Base-by-base conservation (phyloP, 768 basidiomycete species). In the Xerocomellus amylosporus region DNA sequence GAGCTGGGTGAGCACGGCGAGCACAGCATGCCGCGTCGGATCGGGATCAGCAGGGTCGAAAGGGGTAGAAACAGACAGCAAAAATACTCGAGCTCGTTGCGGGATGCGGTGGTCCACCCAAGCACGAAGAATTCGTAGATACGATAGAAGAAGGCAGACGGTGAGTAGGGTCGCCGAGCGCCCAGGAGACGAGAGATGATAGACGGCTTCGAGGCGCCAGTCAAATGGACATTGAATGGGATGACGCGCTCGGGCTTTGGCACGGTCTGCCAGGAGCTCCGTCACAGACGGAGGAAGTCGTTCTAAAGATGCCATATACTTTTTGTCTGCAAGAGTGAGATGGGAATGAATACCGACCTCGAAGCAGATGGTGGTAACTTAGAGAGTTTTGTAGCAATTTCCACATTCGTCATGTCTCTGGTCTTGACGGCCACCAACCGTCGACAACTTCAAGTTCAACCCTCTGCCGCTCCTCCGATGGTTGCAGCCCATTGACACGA, bases 51-150 rank as follows among this genome's bases (percentile, higher is more conserved):
- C 46, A 17, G 55, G 53, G 17, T 56, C 41, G 2, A 41, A 37
- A 0, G 55, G 46, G 37, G 46, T 36, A 9, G 46, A 49, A 14
- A 56, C 31, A 14, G 45, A 4, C 52, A 55, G 12, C 55, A 56
- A 5, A 56, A 54, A 15, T 56, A 56, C 9, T 56, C 55, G 41
- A 56, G 51, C n/a, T 56, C 55, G 41, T 56, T 55, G 52, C 55
- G 52, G 41, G 49, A 42, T 4, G 52, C 46, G 40, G 52, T 54
- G 12, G 55, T 56, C 55, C 55, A 54, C 0, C 46, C 55, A 36
- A 56, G 41, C 4, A 44, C 31, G 46, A 55, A 54, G 53, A 55
- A 54, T n/a, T 39, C 55, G 46, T 56, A 56, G 46, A 39, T 43
- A 7, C 55, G 55, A 19, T 54, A 56, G 14, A 55, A 46, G 22